These are phyloP conservation scores for Trichoderma polysporum DNA, from an alignment of 2,329 filamentous ascomycete species.

Conservation along the genomic window DNA sequence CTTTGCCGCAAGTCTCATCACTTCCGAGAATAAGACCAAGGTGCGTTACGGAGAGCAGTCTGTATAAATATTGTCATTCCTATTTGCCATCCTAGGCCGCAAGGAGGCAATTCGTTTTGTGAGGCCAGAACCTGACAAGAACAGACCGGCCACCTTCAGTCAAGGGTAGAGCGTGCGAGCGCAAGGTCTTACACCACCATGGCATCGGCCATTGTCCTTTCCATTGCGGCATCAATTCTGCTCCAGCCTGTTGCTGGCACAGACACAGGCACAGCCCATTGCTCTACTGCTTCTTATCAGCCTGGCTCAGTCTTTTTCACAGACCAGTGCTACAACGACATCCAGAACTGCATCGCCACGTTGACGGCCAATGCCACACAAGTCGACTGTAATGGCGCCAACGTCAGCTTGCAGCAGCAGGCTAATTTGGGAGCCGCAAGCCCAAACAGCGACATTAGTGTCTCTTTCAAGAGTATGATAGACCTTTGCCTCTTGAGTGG, in stretches of 20 bases:
- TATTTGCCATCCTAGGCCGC: too few species aligned
- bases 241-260: not conserved
- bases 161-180: not conserved
- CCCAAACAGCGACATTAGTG: slow-evolving; percentile 14
- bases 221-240: slow-evolving; percentile 6
- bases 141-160: not conserved
- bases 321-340: not conserved
- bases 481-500: slow-evolving; percentile 20
- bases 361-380: slow-evolving; percentile 1
- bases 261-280: not conserved
- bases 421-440: slow-evolving; percentile 9
- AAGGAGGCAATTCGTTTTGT: too few species aligned
- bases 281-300: not conserved
- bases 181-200: not conserved
- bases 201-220: not conserved
- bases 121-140: not conserved
- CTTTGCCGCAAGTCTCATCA: not conserved
- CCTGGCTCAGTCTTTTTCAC: slow-evolving; percentile 2
- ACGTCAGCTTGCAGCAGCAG: slow-evolving; percentile 20
- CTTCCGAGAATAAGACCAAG: not conserved
- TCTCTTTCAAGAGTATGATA: slow-evolving; percentile 19
- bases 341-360: slow-evolving; percentile 14
- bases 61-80: not conserved
- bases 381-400: slow-evolving; percentile 17
- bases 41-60: not conserved